Percentiles rank a stretch among this genome's conserved stretches.
These are phyloP conservation scores for Spergularia azorica DNA, from an alignment of 179 eudicot genomes.

Conservation along the genomic window DNA sequence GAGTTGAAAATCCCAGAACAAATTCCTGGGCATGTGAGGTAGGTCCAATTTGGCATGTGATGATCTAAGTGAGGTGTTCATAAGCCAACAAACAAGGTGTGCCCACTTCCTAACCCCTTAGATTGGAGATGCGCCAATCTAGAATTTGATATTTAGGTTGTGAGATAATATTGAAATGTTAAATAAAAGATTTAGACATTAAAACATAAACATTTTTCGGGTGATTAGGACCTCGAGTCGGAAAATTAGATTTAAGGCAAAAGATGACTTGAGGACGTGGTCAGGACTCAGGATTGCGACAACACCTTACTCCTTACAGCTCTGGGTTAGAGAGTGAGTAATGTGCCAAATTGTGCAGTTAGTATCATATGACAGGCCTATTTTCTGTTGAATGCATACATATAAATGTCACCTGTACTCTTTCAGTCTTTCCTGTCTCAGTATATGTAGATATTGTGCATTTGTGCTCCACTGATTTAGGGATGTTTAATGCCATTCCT, in stretches of 20 bases:
- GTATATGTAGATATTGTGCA: constrained; percentile 6
- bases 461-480: neutral
- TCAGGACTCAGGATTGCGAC: neutral
- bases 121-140: too few species aligned
- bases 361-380: neutral
- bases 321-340: neutral
- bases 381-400: neutral
- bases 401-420: constrained; percentile 4
- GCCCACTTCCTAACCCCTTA: neutral
- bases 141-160: too few species aligned
- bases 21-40: constrained; percentile 23
- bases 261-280: too few species aligned
- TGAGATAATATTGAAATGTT: too few species aligned
- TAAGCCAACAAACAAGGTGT: neutral
- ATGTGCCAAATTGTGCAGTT: constrained; percentile 11
- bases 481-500: neutral
- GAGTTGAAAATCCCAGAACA: neutral
- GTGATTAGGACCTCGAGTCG: too few species aligned
- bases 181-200: too few species aligned
- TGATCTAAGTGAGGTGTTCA: neutral
- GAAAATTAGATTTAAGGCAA: too few species aligned
- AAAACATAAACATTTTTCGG: too few species aligned
- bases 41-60: constrained; percentile 32
- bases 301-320: neutral
- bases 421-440: neutral